phyloP scores from a whole-genome alignment of 2,329 filamentous ascomycete species.

The Calonectria ilicicola region DNA sequence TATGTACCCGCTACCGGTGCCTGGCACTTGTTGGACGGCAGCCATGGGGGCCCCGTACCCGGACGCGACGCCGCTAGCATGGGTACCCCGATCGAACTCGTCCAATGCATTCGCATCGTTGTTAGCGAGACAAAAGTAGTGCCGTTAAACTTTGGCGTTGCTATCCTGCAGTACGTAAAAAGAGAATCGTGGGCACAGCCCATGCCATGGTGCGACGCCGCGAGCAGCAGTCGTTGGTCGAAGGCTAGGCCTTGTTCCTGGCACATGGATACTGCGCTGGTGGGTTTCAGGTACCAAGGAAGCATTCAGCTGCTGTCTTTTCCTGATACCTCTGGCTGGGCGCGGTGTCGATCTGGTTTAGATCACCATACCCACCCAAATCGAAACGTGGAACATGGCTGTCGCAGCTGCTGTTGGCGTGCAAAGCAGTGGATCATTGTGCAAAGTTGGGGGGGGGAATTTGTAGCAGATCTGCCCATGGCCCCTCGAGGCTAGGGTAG shows the following conservation, averaged over 20 bases:
- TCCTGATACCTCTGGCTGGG: not conserved
- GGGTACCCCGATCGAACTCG: not conserved
- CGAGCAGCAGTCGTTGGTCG: not conserved
- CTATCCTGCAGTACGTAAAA: not conserved
- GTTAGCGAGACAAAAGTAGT: not conserved
- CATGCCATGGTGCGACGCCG: slow-evolving; percentile 4
- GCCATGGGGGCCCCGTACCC: slow-evolving; percentile 10
- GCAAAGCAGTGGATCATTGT: not conserved
- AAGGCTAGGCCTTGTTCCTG: not conserved
- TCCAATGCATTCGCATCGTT: not conserved
- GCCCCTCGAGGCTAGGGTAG: no score
- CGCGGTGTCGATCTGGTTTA: not conserved
- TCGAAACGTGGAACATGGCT: not conserved
- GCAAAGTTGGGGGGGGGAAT: not conserved
- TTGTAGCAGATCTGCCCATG: not conserved
- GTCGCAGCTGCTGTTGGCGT: not conserved
- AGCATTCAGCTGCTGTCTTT: not conserved
- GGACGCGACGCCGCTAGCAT: slow-evolving; percentile 7
- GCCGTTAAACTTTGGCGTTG: not conserved
- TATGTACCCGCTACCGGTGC: not conserved
- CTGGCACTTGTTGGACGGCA: not conserved
- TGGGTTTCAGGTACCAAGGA: not conserved
- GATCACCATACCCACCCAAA: not conserved
- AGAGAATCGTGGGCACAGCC: not conserved
- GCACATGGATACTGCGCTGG: not conserved